Base-by-base conservation (phyloP, 139 green algal species). In the Coelastrella sp. region DNA sequence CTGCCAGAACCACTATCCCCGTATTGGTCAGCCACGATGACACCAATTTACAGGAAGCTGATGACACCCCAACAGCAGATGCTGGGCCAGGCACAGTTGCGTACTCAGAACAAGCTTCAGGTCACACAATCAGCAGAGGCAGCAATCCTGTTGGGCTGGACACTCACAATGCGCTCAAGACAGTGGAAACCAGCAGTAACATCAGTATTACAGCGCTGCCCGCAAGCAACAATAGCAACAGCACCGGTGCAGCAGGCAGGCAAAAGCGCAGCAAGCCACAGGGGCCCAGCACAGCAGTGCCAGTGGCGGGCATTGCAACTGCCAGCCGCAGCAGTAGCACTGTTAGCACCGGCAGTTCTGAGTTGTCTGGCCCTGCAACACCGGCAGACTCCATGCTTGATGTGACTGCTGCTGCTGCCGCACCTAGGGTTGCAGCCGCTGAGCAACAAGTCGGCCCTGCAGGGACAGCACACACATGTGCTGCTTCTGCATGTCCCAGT, bases 191-290 rank as follows among this genome's bases (percentile, higher is more conserved):
- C 4, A 70, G 63, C 11, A 70, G 11, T 15, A 70, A 70, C 11
- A 12, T 15, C 63, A 70, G 14, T 70, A 70, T 15, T 4, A 15
- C 63, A 70, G 63, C 63, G 63, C 11, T 70, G 11, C 14, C 4
- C 63, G 35, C 35, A 49, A 70, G 79, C 56, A 84, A 56, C 59
- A 86, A 25, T 35, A 87, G 82, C 61, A 35, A 19, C 63, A 78
- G 61, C 63, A 75, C 8, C 20, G 56, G 22, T 24, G 12, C 11
- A 24, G n/a, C 24, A 56, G 25, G 81, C 59, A 86, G 74, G 61
- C 60, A 86, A n/a, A 86, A 86, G 81, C 81, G 81, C 49, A 66
- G 24, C 20, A 86, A 86, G 79, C 56, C 68, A 14, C 81, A 75
- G 60, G 14, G n/a, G 7, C 10, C 81, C 14, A 17, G 59, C 24